Base-by-base conservation (phyloP, 1,139 yeast genomes). In the Waltiozyma sp. region DNA sequence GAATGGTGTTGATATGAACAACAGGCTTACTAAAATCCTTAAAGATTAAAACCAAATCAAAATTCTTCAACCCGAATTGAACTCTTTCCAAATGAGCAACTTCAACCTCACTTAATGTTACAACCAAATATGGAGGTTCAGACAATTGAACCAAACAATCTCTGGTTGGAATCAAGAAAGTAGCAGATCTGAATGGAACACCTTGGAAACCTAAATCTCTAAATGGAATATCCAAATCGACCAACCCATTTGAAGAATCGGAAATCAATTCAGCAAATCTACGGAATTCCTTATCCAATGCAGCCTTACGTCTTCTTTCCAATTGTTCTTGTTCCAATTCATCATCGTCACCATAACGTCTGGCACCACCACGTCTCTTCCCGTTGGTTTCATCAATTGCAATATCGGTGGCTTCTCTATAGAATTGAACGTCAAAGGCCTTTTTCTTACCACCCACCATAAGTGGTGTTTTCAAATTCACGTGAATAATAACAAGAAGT, bases 241-340 rank as follows among this genome's bases (percentile, higher is more conserved):
- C 70, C 51, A 78, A 64, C 28, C 91, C 91, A 56, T 77, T 73
- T 2, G 95, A 80, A 1, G 94, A 84, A 53, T 87, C 96, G 8
- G 95, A 81, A 55, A 91, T 89, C 49, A 81, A 75, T 62, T 91
- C 97, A 26, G 94, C 91, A 69, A 88, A 93, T 41, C 75, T 72
- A 62, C 79, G 81, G 66, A 89, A 91, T 64, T 93, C 98, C 62
- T 84, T 87, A 67, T 93, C 96, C 57, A 91, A 75, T 40, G 87
- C 76, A 16, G 86, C 84, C 56, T 95, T 84, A 62, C 96, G 77
- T 62, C 93, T 76, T 66, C 97, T 80, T 66, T 91, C 99, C 64
- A 91, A 97, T 65, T 91, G 97, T 66, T 93, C 99, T 63, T 91
- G 97, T 65, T 93, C 98, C 52, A 93, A 71, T 66, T 91, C 99